These are phyloP conservation scores for Monosporascus sp. DNA, from an alignment of 2,329 filamentous ascomycete genomes.

Conservation along the genomic window DNA sequence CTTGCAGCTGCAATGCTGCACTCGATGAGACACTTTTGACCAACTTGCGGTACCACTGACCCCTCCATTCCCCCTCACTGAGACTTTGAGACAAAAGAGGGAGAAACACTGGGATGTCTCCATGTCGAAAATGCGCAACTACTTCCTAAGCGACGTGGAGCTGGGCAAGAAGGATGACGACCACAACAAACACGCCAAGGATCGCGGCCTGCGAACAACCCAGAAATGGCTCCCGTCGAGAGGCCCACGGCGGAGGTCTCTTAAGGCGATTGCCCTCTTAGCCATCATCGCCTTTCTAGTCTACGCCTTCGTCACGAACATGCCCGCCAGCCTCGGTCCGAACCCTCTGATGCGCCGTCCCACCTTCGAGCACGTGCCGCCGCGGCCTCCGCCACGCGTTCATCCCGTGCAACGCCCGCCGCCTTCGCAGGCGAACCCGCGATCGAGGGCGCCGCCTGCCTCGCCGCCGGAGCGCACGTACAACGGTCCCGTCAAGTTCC, in stretches of 20 bases:
- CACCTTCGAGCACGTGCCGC: slow-evolving; percentile 9
- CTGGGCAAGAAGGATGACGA: slow-evolving; percentile 58
- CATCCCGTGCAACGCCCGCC: background rate
- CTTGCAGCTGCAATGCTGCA: background rate
- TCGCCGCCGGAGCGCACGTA: slow-evolving; percentile 41
- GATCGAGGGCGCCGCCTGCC: slow-evolving; percentile 1
- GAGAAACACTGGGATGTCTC: slow-evolving; percentile 15
- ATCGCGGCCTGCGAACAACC: slow-evolving; percentile 19
- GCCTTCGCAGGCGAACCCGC: slow-evolving; percentile 3
- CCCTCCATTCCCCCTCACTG: background rate
- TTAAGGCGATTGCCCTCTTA: slow-evolving; percentile 47
- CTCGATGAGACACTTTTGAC: background rate
- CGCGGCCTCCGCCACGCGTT: slow-evolving; percentile 1
- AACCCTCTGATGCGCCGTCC: slow-evolving; percentile 34
- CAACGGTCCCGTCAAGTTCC: slow-evolving; percentile 66
- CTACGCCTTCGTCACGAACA: slow-evolving; percentile 60
- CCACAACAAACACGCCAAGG: slow-evolving; percentile 29
- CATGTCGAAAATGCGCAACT: slow-evolving; percentile 35
- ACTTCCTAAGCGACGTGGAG: slow-evolving; percentile 49
- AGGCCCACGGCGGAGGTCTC: slow-evolving; percentile 43
- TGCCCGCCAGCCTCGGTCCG: slow-evolving; percentile 43
- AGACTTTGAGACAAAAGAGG: slow-evolving; percentile 3
- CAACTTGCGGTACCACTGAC: background rate
- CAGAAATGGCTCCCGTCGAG: slow-evolving; percentile 38
- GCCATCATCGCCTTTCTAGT: slow-evolving; percentile 44